Conservation (phyloP, 345 rosid species). For the Viola odorata region DNA sequence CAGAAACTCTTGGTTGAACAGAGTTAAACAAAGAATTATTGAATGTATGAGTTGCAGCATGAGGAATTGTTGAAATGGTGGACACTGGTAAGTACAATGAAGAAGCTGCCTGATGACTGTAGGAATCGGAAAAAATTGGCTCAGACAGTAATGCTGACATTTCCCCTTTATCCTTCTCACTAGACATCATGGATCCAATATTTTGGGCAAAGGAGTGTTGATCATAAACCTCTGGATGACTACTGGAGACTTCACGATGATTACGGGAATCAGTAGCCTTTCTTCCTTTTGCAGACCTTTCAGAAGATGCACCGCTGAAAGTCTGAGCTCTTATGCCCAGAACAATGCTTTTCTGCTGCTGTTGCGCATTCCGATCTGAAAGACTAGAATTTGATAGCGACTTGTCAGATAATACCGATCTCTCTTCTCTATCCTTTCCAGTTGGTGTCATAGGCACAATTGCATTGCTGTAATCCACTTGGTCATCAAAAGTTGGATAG, state of each 20-base stretch:
- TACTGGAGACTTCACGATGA: constrained; percentile 10
- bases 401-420: constrained; percentile 13
- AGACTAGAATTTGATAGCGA: constrained; percentile 14
- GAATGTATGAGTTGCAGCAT: constrained; percentile 18
- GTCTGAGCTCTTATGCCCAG: constrained; percentile 37
- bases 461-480: constrained; percentile 19
- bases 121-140: constrained; percentile 21
- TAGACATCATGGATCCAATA: constrained; percentile 11
- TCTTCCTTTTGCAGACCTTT: constrained; percentile 21
- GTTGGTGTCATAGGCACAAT: constrained; percentile 13
- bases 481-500: constrained; percentile 12
- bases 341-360: constrained; percentile 35
- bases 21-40: constrained; percentile 25
- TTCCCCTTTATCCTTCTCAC: constrained; percentile 18
- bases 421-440: constrained; percentile 20
- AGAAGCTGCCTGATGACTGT: constrained; percentile 20
- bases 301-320: constrained; percentile 14
- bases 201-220: constrained; percentile 11
- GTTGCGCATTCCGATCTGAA: constrained; percentile 18
- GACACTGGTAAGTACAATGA: constrained; percentile 36
- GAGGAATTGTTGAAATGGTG: constrained; percentile 14
- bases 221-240: constrained; percentile 2
- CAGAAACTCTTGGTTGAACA: constrained; percentile 25
- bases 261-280: constrained; percentile 11
- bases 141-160: constrained; percentile 16